These are phyloP conservation scores for Ceratobasidium sp. DNA, from an alignment of 1,284 basidiomycete genomes.

Conservation along the genomic window DNA sequence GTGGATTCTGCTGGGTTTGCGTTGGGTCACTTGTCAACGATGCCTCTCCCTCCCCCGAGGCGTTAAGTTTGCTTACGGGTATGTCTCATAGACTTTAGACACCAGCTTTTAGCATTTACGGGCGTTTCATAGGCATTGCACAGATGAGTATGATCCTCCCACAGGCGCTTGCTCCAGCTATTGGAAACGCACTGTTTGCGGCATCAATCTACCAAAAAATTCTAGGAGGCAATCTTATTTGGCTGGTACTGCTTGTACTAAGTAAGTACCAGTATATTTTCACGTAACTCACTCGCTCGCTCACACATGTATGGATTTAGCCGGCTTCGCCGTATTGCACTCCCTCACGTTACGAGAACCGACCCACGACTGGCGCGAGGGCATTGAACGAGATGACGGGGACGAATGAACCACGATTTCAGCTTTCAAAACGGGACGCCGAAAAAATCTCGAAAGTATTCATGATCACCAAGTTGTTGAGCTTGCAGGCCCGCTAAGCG, in stretches of 20 bases:
- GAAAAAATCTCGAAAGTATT: neutral
- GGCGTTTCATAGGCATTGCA: slow-evolving; percentile 40
- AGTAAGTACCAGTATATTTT: slow-evolving; percentile 41
- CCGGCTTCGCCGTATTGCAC: slow-evolving; percentile 10
- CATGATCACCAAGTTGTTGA: neutral
- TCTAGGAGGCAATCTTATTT: slow-evolving; percentile 48
- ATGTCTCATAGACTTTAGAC: neutral
- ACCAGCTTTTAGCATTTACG: neutral
- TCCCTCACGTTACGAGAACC: slow-evolving; percentile 7
- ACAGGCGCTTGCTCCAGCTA: slow-evolving; percentile 49
- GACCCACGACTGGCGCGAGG: slow-evolving; percentile 33
- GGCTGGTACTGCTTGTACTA: slow-evolving; percentile 46
- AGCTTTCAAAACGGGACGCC: too few relatives aligned
- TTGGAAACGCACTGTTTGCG: slow-evolving; percentile 50
- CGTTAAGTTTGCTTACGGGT: slow-evolving; percentile 50
- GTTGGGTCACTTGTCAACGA: slow-evolving; percentile 48
- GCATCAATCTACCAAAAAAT: slow-evolving; percentile 48
- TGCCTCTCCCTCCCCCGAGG: slow-evolving; percentile 47
- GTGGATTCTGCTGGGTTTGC: slow-evolving; percentile 39
- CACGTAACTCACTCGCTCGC: neutral
- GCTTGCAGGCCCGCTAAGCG: neutral
- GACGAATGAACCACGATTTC: neutral
- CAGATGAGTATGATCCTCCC: slow-evolving; percentile 48
- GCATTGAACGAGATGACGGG: slow-evolving; percentile 6
- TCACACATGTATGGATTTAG: slow-evolving; percentile 6